These are phyloP conservation scores for Bretziella fagacearum DNA, from an alignment of 2,329 filamentous ascomycete species.

Conservation along the genomic window DNA sequence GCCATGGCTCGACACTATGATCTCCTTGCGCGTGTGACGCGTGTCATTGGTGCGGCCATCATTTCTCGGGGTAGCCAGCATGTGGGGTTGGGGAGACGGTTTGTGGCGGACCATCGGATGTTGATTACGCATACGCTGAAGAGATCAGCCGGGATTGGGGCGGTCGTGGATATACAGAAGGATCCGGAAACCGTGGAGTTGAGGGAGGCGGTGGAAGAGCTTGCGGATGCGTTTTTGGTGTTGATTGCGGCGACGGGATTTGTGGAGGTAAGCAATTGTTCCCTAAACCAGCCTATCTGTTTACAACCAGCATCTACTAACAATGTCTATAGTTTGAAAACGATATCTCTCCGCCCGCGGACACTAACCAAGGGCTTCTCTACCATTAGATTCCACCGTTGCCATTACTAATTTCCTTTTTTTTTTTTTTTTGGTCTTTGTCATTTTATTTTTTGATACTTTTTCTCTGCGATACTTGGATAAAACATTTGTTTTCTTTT, in stretches of 20 bases:
- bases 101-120: constrained; percentile 66
- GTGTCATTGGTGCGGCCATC: constrained; percentile 67
- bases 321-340: constrained; percentile 25
- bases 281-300: not conserved
- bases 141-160: constrained; percentile 61
- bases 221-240: constrained; percentile 73
- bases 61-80: constrained; percentile 71
- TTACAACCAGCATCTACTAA: not conserved
- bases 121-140: constrained; percentile 84
- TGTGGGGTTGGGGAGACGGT: constrained; percentile 59
- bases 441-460: not conserved
- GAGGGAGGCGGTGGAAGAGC: constrained; percentile 49
- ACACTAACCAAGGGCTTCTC: constrained; percentile 17
- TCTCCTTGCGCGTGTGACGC: constrained; percentile 61
- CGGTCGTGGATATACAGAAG: constrained; percentile 17
- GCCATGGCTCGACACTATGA: constrained; percentile 70
- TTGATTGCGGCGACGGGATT: constrained; percentile 72
- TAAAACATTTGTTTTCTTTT: constrained; percentile 2
- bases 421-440: constrained; percentile 1
- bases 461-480: not conserved
- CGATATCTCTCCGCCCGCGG: constrained; percentile 22
- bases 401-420: not conserved
- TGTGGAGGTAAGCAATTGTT: constrained; percentile 62
- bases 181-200: constrained; percentile 20
- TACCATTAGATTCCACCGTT: constrained; percentile 1